These are phyloP conservation scores for Pichia sp. DNA, from an alignment of 1,139 yeast genomes.

Conservation along the genomic window DNA sequence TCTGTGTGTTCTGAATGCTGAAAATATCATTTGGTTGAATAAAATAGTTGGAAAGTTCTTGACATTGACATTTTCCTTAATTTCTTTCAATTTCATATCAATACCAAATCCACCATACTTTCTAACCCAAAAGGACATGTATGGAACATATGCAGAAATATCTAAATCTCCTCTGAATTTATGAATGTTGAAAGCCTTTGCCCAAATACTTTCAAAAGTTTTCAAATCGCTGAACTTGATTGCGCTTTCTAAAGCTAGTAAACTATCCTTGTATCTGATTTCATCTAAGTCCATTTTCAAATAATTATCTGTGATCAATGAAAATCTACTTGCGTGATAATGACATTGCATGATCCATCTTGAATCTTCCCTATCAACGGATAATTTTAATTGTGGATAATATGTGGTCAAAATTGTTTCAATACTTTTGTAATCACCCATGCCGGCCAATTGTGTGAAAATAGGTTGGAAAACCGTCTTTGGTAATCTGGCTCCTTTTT, in stretches of 20 bases:
- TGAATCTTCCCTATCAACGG: constrained; percentile 30
- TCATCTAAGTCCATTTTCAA: constrained; percentile 21
- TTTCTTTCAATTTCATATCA: constrained; percentile 17
- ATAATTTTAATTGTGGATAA: constrained; percentile 31
- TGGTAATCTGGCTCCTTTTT: constrained; percentile 18
- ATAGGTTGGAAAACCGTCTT: constrained; percentile 32
- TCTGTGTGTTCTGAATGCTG: constrained; percentile 37
- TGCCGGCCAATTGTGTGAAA: constrained; percentile 32
- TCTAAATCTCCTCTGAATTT: constrained; percentile 11
- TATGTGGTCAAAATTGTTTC: constrained; percentile 22
- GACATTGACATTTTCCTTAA: constrained; percentile 10
- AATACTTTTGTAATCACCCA: constrained; percentile 35
- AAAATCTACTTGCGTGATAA: constrained; percentile 22
- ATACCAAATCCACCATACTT: constrained; percentile 19
- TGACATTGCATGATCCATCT: constrained; percentile 29
- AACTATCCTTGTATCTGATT: constrained; percentile 22
- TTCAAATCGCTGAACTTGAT: constrained; percentile 16
- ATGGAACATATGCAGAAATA: constrained; percentile 20
- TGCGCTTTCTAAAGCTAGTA: constrained; percentile 27
- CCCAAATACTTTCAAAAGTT: constrained; percentile 25
- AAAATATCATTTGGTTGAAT: constrained; percentile 45
- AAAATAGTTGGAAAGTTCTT: constrained; percentile 32
- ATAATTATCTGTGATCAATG: constrained; percentile 32
- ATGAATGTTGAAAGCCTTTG: constrained; percentile 16
- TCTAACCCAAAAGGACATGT: constrained; percentile 23